Base-by-base conservation (phyloP, 441 rosid species). In the Viola pubescens region DNA sequence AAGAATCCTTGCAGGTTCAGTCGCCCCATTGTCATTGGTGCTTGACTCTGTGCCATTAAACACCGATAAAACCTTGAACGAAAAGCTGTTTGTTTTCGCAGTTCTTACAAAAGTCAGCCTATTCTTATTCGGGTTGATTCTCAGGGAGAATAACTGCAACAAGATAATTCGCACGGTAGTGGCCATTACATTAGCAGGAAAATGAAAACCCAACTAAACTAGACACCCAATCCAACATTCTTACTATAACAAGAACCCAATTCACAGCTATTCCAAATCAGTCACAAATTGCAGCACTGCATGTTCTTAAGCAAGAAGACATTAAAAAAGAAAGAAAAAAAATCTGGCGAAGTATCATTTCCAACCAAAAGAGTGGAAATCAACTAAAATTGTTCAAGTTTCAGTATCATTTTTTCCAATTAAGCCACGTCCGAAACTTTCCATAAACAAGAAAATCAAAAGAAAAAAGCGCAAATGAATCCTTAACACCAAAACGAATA, bases 1-100 rank as follows among this genome's bases (percentile, higher is more conserved):
- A 44, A 84, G 78, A 65, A 76, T 41, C 63, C 80, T 78, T 0
- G 92, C 68, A 59, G 91, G 76, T 62, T 79, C 84, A 51, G 69
- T 61, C 0, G 81, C 69, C 11, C 84, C 88, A 70, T 80, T 73
- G n/a, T 68, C 88, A 63, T 70, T 76, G 62, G 77, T 19, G 63
- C 72, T 76, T 0, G 77, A 66, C 54, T 75, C 75, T 54, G 73
- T 63, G 54, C 74, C 70, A 64, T 75, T 74, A 50, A 75, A 61
- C 43, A 76, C 73, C 44, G 94, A 74, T 41, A 73, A 70, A 58
- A 48, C 49, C 47, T 52, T 54, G 37, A 65, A 37, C 47, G 78
- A 59, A 44, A 34, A 66, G 52, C 54, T 58, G 62, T 68, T 72
- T 43, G 65, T 56, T n/a, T 39, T 76, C 10, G 43, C 45, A 37